A percentile compares a stretch with the other conserved stretches of the same genome.
Conservation (phyloP, 306 rosid genomes). For the Begonia peltatifolia region DNA sequence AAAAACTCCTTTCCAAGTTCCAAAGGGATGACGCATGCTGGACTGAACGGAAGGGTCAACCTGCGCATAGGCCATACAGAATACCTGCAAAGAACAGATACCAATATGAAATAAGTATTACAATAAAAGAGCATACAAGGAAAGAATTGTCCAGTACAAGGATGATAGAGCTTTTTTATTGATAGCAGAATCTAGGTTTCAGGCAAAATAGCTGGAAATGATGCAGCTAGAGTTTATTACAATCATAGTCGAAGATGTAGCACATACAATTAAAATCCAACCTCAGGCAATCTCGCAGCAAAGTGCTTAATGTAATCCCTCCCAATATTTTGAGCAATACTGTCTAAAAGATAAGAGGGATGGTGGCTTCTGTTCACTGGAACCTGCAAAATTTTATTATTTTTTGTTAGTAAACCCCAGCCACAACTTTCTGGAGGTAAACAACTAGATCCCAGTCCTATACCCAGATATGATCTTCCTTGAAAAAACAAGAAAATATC, state of each 20-base stretch:
- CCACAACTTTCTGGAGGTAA: background rate
- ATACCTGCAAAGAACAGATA: conserved; percentile 39
- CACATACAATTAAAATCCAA: conserved; percentile 27
- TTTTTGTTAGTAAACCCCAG: background rate
- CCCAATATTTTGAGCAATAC: conserved; percentile 91
- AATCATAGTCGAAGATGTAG: background rate
- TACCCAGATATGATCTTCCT: too few relatives aligned
- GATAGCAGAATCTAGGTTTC: conserved; percentile 12
- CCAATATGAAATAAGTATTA: background rate
- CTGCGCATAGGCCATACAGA: conserved; percentile 75
- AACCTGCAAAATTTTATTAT: conserved; percentile 43
- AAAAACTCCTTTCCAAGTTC: conserved; percentile 92
- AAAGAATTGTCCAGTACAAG: conserved; percentile 4
- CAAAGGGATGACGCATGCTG: conserved; percentile 90
- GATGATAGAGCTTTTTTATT: conserved; percentile 7
- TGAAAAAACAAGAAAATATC: too few relatives aligned
- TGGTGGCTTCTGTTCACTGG: conserved; percentile 80
- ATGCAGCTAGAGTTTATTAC: too few relatives aligned
- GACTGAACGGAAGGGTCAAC: conserved; percentile 57
- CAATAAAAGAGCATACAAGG: background rate
- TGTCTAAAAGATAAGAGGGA: conserved; percentile 91
- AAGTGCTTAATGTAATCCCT: conserved; percentile 82
- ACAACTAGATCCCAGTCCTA: background rate
- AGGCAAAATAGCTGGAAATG: too few relatives aligned
- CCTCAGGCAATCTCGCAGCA: conserved; percentile 81